A percentile compares a stretch with the other conserved stretches of the same genome.
Conservation (phyloP, 176 grass and related monocot species). For the Musa beccarii region DNA sequence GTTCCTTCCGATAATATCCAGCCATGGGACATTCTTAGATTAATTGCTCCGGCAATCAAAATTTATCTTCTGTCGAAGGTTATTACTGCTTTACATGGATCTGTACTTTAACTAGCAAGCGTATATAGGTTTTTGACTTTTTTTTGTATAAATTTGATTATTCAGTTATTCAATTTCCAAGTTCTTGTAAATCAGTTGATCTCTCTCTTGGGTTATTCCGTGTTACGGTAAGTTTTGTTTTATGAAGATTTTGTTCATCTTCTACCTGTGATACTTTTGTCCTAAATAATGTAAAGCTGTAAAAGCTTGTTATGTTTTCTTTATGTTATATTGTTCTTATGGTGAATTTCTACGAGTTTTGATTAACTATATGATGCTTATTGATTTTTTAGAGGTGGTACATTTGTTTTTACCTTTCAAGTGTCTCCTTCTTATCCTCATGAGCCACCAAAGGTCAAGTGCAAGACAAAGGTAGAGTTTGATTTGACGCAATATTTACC, state of each 20-base stretch:
- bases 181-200: too few relatives aligned
- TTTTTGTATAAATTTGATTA: not conserved
- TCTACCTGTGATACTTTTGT: not conserved
- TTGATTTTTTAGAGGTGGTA: slow-evolving; percentile 35
- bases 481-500: not conserved
- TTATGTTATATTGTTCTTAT: not conserved
- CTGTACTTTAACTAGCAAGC: too few relatives aligned
- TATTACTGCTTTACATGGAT: not conserved
- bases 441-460: slow-evolving; percentile 86
- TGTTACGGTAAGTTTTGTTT: not conserved
- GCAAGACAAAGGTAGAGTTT: slow-evolving; percentile 79
- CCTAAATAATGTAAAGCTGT: too few relatives aligned
- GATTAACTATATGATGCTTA: slow-evolving; percentile 7
- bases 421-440: slow-evolving; percentile 82
- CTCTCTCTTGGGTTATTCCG: not conserved
- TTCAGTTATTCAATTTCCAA: not conserved
- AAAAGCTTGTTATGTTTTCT: not conserved
- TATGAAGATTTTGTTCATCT: not conserved
- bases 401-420: slow-evolving; percentile 74
- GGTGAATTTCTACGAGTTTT: not conserved
- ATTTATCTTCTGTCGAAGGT: not conserved
- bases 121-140: not conserved
- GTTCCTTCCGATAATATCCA: not conserved
- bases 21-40: not conserved
- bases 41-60: not conserved